phyloP scores from a whole-genome alignment of 1,139 yeast genomes.

The Citeromyces hawaiiensis region DNA sequence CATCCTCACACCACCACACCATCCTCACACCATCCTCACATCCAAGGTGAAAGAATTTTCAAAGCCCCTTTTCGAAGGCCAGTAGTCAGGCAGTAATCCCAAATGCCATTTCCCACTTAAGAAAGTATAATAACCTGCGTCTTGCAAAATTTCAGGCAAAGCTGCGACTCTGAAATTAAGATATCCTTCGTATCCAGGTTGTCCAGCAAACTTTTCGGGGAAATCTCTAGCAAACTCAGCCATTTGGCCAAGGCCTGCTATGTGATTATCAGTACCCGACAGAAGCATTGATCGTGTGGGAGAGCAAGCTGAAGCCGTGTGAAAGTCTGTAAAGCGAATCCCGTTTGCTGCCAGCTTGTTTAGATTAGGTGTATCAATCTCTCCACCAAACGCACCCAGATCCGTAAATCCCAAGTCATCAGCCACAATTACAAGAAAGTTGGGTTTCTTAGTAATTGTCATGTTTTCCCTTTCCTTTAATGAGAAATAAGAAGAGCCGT shows the following conservation, averaged over 20 bases:
- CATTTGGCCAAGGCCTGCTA: slow-evolving; percentile 52
- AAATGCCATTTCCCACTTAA: slow-evolving; percentile 49
- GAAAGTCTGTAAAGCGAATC: slow-evolving; percentile 39
- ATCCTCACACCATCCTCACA: too few relatives aligned
- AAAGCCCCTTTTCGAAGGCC: slow-evolving; percentile 40
- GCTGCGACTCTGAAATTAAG: slow-evolving; percentile 39
- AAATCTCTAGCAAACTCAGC: slow-evolving; percentile 28
- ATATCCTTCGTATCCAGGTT: slow-evolving; percentile 47
- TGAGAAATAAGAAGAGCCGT: too few relatives aligned
- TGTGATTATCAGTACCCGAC: slow-evolving; percentile 48
- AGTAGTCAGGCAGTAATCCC: slow-evolving; percentile 32
- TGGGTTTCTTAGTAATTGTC: slow-evolving; percentile 17
- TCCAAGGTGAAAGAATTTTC: neutral
- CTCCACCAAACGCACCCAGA: slow-evolving; percentile 43
- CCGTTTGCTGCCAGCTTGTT: slow-evolving; percentile 29
- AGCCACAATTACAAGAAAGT: slow-evolving; percentile 43
- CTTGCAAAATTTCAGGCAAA: slow-evolving; percentile 35
- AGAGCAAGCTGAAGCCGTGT: slow-evolving; percentile 53
- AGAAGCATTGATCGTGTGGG: slow-evolving; percentile 52
- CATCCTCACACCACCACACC: too few relatives aligned
- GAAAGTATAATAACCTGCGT: slow-evolving; percentile 33
- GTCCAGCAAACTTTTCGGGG: slow-evolving; percentile 26
- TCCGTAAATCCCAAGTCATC: slow-evolving; percentile 54
- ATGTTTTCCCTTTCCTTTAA: neutral
- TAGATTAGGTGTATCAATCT: slow-evolving; percentile 42